Conservation (phyloP, 1,284 basidiomycete species). For the Prillingera fragicola region DNA sequence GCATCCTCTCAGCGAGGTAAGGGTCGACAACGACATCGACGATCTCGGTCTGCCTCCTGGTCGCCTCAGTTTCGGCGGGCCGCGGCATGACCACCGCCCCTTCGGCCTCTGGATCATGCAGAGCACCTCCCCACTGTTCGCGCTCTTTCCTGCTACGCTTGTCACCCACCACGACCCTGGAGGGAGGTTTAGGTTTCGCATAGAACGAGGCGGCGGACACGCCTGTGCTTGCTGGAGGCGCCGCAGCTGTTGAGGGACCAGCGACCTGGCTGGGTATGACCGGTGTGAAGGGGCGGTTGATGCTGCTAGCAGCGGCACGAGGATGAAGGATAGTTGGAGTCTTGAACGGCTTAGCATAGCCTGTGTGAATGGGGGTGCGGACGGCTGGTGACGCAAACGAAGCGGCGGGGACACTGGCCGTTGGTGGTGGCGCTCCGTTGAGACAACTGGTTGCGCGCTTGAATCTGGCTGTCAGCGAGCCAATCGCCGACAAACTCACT, state of each 20-base stretch:
- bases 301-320: background rate
- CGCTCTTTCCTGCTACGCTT: conserved; percentile 38
- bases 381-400: background rate
- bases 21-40: conserved; percentile 94
- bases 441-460: conserved; percentile 25
- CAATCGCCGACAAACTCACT: conserved; percentile 25
- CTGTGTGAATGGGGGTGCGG: conserved; percentile 9
- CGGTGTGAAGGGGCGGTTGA: conserved; percentile 4
- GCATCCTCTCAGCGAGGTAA: conserved; percentile 65
- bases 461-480: conserved; percentile 24
- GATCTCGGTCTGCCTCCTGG: conserved; percentile 61
- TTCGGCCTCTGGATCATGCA: conserved; percentile 60
- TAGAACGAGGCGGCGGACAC: conserved; percentile 32
- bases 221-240: conserved; percentile 13
- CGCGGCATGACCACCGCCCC: conserved; percentile 82
- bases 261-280: background rate
- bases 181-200: conserved; percentile 18
- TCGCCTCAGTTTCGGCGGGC: conserved; percentile 67
- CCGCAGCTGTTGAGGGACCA: background rate
- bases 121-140: conserved; percentile 26
- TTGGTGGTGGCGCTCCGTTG: conserved; percentile 21
- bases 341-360: conserved; percentile 31
- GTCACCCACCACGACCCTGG: conserved; percentile 32
- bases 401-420: background rate
- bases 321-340: conserved; percentile 13